A percentile compares a stretch with the other conserved stretches of the same genome.
Evolutionary conservation across 768 basidiomycete genomes (phyloP).

Genomic region (Amanita thiersii): DNA sequence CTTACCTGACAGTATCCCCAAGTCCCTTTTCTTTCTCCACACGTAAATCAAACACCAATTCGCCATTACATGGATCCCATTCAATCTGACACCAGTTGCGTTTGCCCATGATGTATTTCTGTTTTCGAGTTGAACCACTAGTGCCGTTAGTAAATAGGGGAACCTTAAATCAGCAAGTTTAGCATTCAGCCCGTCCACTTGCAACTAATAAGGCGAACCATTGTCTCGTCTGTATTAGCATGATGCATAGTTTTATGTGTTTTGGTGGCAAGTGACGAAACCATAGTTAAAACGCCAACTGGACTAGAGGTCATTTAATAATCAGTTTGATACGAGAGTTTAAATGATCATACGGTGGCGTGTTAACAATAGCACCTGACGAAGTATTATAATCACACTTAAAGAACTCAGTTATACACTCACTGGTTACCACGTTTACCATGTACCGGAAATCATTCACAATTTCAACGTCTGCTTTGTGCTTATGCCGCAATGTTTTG

Average conservation of each 20-base stretch:
- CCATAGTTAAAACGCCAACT: constrained; percentile 65
- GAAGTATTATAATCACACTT: constrained; percentile 3
- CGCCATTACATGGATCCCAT: constrained; percentile 49
- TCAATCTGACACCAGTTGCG: constrained; percentile 81
- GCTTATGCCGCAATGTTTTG: constrained; percentile 55
- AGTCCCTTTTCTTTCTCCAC: constrained; percentile 80
- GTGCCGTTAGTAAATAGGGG: constrained; percentile 75
- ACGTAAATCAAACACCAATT: constrained; percentile 74
- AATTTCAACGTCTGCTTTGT: constrained; percentile 40
- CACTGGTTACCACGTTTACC: constrained; percentile 81
- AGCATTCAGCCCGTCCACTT: background rate
- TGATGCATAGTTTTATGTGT: constrained; percentile 82
- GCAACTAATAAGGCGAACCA: constrained; percentile 37
- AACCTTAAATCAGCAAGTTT: constrained; percentile 30
- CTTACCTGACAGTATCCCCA: constrained; percentile 77
- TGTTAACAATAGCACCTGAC: constrained; percentile 88
- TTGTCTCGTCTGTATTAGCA: constrained; percentile 77
- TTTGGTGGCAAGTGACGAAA: constrained; percentile 72
- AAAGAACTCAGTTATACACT: constrained; percentile 14
- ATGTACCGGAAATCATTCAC: constrained; percentile 75
- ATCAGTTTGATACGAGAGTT: background rate
- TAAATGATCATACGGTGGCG: constrained; percentile 56
- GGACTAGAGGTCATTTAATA: constrained; percentile 41
- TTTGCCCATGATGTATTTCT: constrained; percentile 77
- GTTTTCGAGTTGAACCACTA: constrained; percentile 66